A percentile compares a stretch with the other conserved stretches of the same genome.
Evolutionary conservation across 148 eudicot species (phyloP).

Genomic region (Nepenthes mirabilis): DNA sequence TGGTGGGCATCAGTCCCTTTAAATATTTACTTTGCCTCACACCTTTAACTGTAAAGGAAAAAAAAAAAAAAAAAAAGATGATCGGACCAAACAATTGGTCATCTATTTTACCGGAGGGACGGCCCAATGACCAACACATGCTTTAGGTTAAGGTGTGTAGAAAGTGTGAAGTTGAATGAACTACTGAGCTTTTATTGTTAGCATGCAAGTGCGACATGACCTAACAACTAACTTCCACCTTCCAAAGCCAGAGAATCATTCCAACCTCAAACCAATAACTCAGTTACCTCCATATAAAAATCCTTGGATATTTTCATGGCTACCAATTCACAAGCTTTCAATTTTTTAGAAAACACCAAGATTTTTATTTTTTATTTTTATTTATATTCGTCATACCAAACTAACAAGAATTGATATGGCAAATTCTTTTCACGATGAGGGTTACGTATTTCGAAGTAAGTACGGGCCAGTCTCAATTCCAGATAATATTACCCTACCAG

Average conservation of each 20-base stretch:
- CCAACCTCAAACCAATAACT: background rate
- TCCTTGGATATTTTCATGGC: background rate
- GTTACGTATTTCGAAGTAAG: conserved; percentile 51
- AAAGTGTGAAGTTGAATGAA: too few species aligned
- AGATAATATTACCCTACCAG: conserved; percentile 50
- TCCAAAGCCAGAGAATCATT: background rate
- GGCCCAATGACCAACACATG: too few species aligned
- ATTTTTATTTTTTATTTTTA: background rate
- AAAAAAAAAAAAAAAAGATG: too few species aligned
- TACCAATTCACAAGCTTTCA: background rate
- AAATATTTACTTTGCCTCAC: too few species aligned
- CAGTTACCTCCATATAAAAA: background rate
- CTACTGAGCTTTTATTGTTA: too few species aligned
- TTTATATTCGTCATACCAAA: background rate
- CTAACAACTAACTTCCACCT: background rate
- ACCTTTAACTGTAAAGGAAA: too few species aligned
- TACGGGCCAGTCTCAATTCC: conserved; percentile 49
- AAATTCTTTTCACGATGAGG: conserved; percentile 14
- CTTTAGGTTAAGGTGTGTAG: too few species aligned
- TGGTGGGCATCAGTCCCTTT: too few species aligned
- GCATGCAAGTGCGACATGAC: background rate
- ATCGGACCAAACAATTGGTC: too few species aligned
- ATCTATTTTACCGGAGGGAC: too few species aligned
- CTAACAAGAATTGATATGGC: background rate
- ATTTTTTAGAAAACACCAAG: background rate